Conservation (phyloP, 2,329 filamentous ascomycete species). For the Aspergillus amoenus region DNA sequence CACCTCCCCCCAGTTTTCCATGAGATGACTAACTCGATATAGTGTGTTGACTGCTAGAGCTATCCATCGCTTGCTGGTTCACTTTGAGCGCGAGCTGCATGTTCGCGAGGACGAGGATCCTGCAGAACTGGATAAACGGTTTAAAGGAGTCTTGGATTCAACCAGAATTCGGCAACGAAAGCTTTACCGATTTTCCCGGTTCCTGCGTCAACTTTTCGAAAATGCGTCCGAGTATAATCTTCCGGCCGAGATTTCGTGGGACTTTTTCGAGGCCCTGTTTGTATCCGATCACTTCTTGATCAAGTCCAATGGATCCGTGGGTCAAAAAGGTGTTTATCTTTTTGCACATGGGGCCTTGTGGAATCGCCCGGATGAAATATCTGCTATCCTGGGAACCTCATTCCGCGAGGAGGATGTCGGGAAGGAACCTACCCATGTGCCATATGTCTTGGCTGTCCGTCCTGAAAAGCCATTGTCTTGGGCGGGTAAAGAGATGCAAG, state of each 20-base stretch:
- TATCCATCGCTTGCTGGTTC: slow-evolving; percentile 78
- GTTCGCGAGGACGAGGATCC: slow-evolving; percentile 79
- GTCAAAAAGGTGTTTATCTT: slow-evolving; percentile 75
- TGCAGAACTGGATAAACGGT: slow-evolving; percentile 91
- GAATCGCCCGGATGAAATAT: slow-evolving; percentile 75
- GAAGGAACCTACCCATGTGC: slow-evolving; percentile 70
- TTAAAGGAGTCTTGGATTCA: slow-evolving; percentile 92
- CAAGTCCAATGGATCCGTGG: slow-evolving; percentile 63
- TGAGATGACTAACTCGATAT: slow-evolving; percentile 25
- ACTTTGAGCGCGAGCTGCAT: slow-evolving; percentile 89
- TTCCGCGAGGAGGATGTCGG: slow-evolving; percentile 67
- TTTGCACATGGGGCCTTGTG: slow-evolving; percentile 80
- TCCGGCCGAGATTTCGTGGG: slow-evolving; percentile 65
- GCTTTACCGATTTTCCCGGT: slow-evolving; percentile 89
- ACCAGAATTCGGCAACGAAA: slow-evolving; percentile 95
- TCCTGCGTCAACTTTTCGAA: slow-evolving; percentile 90
- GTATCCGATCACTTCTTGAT: slow-evolving; percentile 86
- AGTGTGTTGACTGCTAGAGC: slow-evolving; percentile 88
- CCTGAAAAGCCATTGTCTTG: slow-evolving; percentile 78
- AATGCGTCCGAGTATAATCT: slow-evolving; percentile 96
- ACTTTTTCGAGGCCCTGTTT: slow-evolving; percentile 77
- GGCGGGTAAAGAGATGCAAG: slow-evolving; percentile 73
- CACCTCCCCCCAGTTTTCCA: neutral
- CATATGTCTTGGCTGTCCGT: slow-evolving; percentile 80
- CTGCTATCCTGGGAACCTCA: slow-evolving; percentile 78